These are phyloP conservation scores for Fusarium mangiferae DNA, from an alignment of 2,329 filamentous ascomycete genomes.

Conservation along the genomic window DNA sequence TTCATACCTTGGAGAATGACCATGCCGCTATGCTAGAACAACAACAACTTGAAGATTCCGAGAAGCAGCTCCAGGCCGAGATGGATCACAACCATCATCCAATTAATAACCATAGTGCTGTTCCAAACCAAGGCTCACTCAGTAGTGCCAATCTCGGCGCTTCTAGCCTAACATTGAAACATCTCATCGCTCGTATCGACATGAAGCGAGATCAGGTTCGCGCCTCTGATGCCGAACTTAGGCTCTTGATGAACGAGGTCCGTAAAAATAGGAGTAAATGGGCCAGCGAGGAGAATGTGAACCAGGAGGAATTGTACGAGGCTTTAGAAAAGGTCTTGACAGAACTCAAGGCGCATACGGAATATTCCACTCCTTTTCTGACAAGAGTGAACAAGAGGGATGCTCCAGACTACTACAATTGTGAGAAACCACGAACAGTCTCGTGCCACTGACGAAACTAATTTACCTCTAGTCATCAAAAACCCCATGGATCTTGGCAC, in stretches of 20 bases:
- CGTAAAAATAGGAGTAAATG: constrained; percentile 98
- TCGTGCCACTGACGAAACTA: constrained; percentile 22
- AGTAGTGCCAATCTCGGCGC: constrained; percentile 95
- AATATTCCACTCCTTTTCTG: constrained; percentile 96
- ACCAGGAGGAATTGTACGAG: constrained; percentile 97
- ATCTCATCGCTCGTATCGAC: constrained; percentile 95
- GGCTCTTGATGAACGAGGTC: constrained; percentile 95
- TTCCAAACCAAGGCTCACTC: constrained; percentile 83
- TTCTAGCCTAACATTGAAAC: constrained; percentile 94
- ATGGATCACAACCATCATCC: constrained; percentile 76
- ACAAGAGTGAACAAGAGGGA: constrained; percentile 96
- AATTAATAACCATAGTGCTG: constrained; percentile 60
- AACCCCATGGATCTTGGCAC: constrained; percentile 97
- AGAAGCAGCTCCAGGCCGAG: constrained; percentile 95
- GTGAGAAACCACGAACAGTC: constrained; percentile 63
- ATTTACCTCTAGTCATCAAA: constrained; percentile 76
- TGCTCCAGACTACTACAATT: constrained; percentile 91
- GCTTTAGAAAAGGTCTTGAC: constrained; percentile 96
- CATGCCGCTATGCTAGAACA: constrained; percentile 97
- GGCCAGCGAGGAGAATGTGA: constrained; percentile 97
- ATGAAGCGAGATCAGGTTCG: constrained; percentile 89
- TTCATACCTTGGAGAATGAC: constrained; percentile 96
- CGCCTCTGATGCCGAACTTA: constrained; percentile 91
- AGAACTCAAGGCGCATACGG: constrained; percentile 95
- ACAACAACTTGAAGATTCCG: constrained; percentile 94